A percentile compares a stretch with the other conserved stretches of the same genome.
Conservation (phyloP, 371 early-diverging fungal species). For the Sporodiniella umbellata region DNA sequence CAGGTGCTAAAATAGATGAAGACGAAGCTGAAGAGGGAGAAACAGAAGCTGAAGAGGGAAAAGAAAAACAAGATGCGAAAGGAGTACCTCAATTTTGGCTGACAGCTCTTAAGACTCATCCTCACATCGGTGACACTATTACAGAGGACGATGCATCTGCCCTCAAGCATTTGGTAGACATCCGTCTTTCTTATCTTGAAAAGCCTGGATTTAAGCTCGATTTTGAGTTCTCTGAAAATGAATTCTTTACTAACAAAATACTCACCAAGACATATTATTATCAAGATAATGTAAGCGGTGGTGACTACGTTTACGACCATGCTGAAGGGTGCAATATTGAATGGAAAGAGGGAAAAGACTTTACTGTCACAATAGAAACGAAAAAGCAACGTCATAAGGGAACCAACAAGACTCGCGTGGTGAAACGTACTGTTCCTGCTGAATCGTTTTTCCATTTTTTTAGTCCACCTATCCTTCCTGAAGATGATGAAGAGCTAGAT, state of each 20-base stretch:
- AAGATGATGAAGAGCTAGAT: constrained; percentile 66
- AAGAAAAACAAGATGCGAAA: constrained; percentile 36
- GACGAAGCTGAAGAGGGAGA: constrained; percentile 35
- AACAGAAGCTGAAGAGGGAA: constrained; percentile 33
- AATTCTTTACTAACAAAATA: constrained; percentile 80
- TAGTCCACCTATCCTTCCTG: constrained; percentile 74
- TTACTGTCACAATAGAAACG: constrained; percentile 87
- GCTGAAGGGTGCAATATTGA: constrained; percentile 87
- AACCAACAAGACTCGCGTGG: constrained; percentile 96
- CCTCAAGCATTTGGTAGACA: constrained; percentile 80
- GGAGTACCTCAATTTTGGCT: constrained; percentile 95
- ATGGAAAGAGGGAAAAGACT: constrained; percentile 96
- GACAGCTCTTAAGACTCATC: constrained; percentile 84
- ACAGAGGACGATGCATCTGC: constrained; percentile 86
- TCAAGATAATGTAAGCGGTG: constrained; percentile 69
- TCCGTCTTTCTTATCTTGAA: constrained; percentile 79
- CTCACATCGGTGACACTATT: constrained; percentile 75
- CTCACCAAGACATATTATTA: constrained; percentile 91
- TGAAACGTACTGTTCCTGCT: constrained; percentile 92
- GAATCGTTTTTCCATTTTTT: constrained; percentile 97
- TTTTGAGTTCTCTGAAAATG: constrained; percentile 89
- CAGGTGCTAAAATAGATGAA: constrained; percentile 54
- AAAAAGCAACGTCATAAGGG: constrained; percentile 98
- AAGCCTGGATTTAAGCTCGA: constrained; percentile 90
- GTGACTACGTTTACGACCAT: constrained; percentile 83